A percentile compares a stretch with the other conserved stretches of the same genome.
Evolutionary conservation across 768 basidiomycete species (phyloP).

Genomic region (Lactifluus echinatus): DNA sequence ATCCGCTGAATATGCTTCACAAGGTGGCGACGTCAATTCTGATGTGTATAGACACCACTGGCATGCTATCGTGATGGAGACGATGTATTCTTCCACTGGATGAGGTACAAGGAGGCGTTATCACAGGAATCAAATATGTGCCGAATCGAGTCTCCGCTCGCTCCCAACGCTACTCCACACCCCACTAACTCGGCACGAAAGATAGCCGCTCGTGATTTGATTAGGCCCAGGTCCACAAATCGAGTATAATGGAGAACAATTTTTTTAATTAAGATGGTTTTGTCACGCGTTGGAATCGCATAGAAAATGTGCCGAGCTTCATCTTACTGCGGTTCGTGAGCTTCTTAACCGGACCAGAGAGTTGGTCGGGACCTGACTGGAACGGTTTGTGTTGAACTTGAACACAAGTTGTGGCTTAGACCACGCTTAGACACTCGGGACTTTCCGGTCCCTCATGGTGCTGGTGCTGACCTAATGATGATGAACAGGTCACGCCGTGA

Average conservation of each 20-base stretch:
- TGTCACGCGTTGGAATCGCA: neutral
- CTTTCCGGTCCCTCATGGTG: neutral
- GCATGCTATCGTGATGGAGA: neutral
- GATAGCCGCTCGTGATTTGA: neutral
- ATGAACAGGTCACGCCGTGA: too few species aligned
- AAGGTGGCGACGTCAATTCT: neutral
- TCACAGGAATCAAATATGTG: neutral
- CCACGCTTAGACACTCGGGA: neutral
- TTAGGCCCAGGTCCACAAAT: neutral
- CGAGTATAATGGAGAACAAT: neutral
- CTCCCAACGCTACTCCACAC: too few species aligned
- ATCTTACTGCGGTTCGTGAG: neutral
- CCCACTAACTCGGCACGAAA: neutral
- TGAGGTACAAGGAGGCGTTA: too few species aligned
- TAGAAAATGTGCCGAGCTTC: neutral
- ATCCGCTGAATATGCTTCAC: neutral
- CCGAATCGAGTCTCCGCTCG: neutral
- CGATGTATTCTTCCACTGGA: too few species aligned
- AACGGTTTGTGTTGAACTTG: neutral
- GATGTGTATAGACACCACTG: neutral
- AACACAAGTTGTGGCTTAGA: neutral
- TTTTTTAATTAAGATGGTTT: neutral
- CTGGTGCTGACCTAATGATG: too few species aligned
- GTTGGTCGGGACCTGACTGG: neutral
- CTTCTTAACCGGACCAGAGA: neutral